Evolutionary conservation across 345 rosid genomes (phyloP), one percentile per base, ranked within the genome.

Genomic region (Crucihimalaya himalaica): DNA sequence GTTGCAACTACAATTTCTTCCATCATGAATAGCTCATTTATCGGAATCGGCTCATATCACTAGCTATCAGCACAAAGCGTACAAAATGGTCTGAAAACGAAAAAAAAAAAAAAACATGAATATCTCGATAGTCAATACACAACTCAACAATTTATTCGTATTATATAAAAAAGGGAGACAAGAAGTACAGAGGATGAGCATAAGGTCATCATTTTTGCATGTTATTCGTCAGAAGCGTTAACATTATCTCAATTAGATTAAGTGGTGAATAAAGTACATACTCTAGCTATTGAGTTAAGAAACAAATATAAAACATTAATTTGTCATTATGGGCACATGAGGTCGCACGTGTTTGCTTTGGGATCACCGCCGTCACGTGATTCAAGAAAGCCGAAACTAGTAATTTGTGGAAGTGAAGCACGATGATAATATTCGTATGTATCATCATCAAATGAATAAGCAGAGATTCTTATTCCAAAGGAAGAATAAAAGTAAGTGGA

Each of bases 301-400:
- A 42, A 47, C 53, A 39, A 14, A 23, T 39, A 66, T 32, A 31
- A 29, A 68, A 58, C 37, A 37, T 15, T 20, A 74, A 23, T 61
- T 61, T 34, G 74, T 75, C 74, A 68, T 68, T 52, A 75, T 61
- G 48, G 58, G 79, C 79, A 75, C 79, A 75, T 75, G 79, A 68
- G 74, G 79, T 75, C 70, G 79, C 79, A 75, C 79, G 79, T 75
- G 74, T 75, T 68, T 43, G 25, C 79, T 53, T 75, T 68, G 79
- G 79, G 79, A 75, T 75, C 58, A 61, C 57, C 79, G 79, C 64
- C 79, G 63, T 75, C 79, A 75, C 74, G 79, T 75, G 79, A 68
- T 75, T 75, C 79, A 68, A 75, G 70, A 54, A 68, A 75, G 55
- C 68, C 16, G 23, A 14, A 14, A n/a, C 5, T 51, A 31, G 18